phyloP scores from a whole-genome alignment of 2,329 filamentous ascomycete genomes.

The Neopestalotiopsis clavispora region DNA sequence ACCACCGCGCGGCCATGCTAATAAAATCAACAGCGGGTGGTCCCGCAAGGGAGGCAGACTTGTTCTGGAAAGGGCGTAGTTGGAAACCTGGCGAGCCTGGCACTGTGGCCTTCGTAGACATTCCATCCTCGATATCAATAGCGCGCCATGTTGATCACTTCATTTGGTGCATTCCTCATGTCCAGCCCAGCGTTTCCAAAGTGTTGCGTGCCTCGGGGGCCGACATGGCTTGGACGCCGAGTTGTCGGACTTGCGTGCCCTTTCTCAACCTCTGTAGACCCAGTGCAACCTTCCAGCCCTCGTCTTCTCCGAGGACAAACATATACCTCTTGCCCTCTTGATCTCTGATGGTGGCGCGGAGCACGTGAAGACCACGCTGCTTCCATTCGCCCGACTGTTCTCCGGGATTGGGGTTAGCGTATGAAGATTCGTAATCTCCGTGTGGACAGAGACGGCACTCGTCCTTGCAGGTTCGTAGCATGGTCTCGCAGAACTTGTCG shows the following conservation, averaged over 20 bases:
- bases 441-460: slow-evolving; percentile 62
- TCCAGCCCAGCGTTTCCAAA: slow-evolving; percentile 65
- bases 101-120: neutral
- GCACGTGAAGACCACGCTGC: slow-evolving; percentile 61
- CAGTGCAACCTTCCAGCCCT: slow-evolving; percentile 70
- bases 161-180: slow-evolving; percentile 17
- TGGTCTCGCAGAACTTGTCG: slow-evolving; percentile 60
- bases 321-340: slow-evolving; percentile 70
- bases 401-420: slow-evolving; percentile 46
- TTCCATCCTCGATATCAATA: neutral
- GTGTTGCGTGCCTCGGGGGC: slow-evolving; percentile 57
- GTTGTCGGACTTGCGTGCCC: slow-evolving; percentile 63
- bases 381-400: slow-evolving; percentile 60
- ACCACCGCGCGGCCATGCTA: neutral
- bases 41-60: neutral
- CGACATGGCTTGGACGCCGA: slow-evolving; percentile 63
- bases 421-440: slow-evolving; percentile 43
- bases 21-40: neutral
- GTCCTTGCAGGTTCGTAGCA: slow-evolving; percentile 68
- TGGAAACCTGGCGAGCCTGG: neutral
- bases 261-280: slow-evolving; percentile 65
- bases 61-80: neutral
- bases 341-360: slow-evolving; percentile 68
- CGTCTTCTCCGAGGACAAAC: slow-evolving; percentile 67
- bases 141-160: neutral